These are phyloP conservation scores for Vigna reflexopilosa DNA, from an alignment of 306 rosid genomes.

Conservation along the genomic window DNA sequence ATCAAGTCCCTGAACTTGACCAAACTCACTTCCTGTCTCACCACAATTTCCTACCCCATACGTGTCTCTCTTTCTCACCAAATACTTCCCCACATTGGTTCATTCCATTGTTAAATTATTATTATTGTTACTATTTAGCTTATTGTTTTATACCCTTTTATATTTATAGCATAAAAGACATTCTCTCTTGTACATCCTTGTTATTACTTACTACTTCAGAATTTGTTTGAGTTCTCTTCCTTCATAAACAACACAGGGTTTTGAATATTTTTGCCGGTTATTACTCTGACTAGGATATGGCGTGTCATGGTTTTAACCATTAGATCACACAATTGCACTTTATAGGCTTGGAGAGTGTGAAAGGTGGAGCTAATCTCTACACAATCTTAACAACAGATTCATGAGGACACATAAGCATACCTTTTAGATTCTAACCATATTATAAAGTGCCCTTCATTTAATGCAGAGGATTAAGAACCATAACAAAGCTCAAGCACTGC, in stretches of 20 bases:
- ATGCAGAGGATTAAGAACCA: background rate
- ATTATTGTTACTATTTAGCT: background rate
- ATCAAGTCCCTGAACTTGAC: slow-evolving; percentile 76
- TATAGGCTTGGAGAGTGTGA: slow-evolving; percentile 38
- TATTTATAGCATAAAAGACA: slow-evolving; percentile 53
- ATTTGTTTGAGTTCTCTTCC: slow-evolving; percentile 17
- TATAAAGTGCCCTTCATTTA: slow-evolving; percentile 1
- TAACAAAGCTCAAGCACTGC: background rate
- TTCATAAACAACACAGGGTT: slow-evolving; percentile 50
- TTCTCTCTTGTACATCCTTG: slow-evolving; percentile 42
- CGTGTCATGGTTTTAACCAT: slow-evolving; percentile 60
- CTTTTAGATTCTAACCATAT: background rate
- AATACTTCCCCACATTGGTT: slow-evolving; percentile 31
- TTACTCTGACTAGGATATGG: slow-evolving; percentile 48
- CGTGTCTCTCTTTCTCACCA: slow-evolving; percentile 47
- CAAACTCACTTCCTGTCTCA: slow-evolving; percentile 5
- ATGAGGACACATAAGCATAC: background rate
- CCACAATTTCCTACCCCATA: slow-evolving; percentile 27
- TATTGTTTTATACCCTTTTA: slow-evolving; percentile 6
- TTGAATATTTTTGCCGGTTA: slow-evolving; percentile 50
- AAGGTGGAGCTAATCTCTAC: slow-evolving; percentile 47
- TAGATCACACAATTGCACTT: slow-evolving; percentile 47
- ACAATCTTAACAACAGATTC: slow-evolving; percentile 19
- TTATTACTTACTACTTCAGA: slow-evolving; percentile 24
- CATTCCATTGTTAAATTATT: slow-evolving; percentile 5